Conservation (phyloP, 2,329 filamentous ascomycete species). For the Cephalotrichum gorgonifer region DNA sequence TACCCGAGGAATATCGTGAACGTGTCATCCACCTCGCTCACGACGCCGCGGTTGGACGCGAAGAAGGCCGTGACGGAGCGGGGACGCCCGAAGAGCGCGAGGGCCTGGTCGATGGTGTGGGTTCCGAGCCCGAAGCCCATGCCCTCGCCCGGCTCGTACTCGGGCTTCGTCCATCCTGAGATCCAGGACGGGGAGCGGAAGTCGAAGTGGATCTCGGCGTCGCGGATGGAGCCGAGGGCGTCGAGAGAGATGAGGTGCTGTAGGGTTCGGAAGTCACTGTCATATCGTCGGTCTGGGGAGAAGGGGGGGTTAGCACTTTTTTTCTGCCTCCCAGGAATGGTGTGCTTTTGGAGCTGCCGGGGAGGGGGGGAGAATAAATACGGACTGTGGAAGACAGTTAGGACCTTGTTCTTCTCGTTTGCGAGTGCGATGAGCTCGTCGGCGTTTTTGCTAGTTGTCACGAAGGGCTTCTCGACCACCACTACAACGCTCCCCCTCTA, state of each 20-base stretch:
- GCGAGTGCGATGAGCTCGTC: conserved; percentile 39
- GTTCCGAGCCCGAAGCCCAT: conserved; percentile 32
- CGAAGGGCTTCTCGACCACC: conserved; percentile 58
- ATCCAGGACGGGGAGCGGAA: conserved; percentile 32
- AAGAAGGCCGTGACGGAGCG: conserved; percentile 47
- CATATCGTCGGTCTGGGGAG: conserved; percentile 15
- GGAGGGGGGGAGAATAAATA: conserved; percentile 2
- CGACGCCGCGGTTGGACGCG: conserved; percentile 37
- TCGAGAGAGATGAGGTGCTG: conserved; percentile 41
- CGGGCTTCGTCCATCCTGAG: conserved; percentile 16
- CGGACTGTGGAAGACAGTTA: conserved; percentile 46
- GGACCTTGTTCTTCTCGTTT: conserved; percentile 30
- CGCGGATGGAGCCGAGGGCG: conserved; percentile 48
- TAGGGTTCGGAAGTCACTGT: conserved; percentile 54
- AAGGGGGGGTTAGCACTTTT: not conserved
- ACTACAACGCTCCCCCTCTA: conserved; percentile 24
- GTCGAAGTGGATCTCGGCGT: conserved; percentile 59
- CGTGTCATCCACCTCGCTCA: conserved; percentile 29
- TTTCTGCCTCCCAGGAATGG: too few species aligned
- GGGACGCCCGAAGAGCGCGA: conserved; percentile 46
- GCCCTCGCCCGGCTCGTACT: conserved; percentile 25
- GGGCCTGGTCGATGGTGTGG: conserved; percentile 53
- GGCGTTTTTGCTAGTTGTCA: conserved; percentile 46
- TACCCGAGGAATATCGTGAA: conserved; percentile 53
- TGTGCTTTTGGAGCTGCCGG: not conserved